Evolutionary conservation across 1,284 basidiomycete genomes (phyloP), one percentile per base, ranked within the genome.

Genomic region (Tremellales sp.): DNA sequence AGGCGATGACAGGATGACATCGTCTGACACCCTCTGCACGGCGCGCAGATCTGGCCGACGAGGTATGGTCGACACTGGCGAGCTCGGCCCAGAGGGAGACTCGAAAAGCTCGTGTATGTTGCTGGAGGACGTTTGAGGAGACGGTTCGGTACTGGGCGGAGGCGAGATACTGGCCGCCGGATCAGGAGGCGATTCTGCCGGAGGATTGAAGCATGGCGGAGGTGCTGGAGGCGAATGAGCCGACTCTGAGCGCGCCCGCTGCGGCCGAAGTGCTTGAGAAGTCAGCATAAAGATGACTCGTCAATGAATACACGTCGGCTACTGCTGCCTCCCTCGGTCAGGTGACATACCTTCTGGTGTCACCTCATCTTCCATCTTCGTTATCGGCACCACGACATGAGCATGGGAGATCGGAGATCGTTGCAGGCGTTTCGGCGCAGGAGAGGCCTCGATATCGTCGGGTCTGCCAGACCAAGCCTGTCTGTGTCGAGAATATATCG

Each of bases 171-270:
- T 57, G 8, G 57, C 48, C 23, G 54, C 25, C 2, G 56, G 60
- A 17, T 52, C 49, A 10, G 42, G 39, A 2, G 61, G 56, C 25
- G 56, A 57, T 27, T 66, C 64, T 11, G 61, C 59, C 2, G 60
- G 62, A 1, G 68, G 68, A 45, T 72, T 72, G 54, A 68, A 70
- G 46, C 62, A 51, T 19, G 58, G 57, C 4, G 67, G 67, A 4
- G 65, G 69, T 3, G 51, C 41, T 0, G 69, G 67, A 3, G 65
- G 64, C 10, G 54, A 52, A 31, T 31, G 29, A 8, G 29, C 29
- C 29, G 29, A 31, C 15, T 31, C 29, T 15, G 29, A 31, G 10
- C 29, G 29, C 10, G 15, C 15, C 29, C 29, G 29, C 29, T 8
- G 15, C 10, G 29, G 29, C 10, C 29, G 29, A 15, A 31, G 29